phyloP scores from a whole-genome alignment of 2,329 filamentous ascomycete genomes.

The Epicoccum nigrum region DNA sequence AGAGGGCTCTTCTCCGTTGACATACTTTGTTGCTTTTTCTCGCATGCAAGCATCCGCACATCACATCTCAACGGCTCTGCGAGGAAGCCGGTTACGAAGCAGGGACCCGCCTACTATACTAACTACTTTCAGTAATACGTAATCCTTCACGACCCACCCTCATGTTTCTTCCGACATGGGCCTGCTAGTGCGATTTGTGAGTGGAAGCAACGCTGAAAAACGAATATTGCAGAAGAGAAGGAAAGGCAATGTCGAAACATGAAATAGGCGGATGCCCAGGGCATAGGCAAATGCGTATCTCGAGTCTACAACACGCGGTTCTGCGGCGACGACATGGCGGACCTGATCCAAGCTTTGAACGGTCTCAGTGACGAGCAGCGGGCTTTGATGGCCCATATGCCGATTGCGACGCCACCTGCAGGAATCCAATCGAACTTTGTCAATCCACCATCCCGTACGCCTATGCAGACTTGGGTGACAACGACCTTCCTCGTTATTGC shows the following conservation, averaged over 20 bases:
- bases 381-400: background rate
- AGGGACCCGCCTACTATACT: background rate
- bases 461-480: slow-evolving; percentile 7
- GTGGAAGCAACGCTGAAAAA: background rate
- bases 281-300: background rate
- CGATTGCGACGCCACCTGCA: slow-evolving; percentile 7
- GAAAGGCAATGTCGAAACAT: background rate
- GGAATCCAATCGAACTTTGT: slow-evolving; percentile 14
- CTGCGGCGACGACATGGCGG: background rate
- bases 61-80: background rate
- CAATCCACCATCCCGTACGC: slow-evolving; percentile 8
- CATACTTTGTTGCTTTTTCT: background rate
- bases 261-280: background rate
- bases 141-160: background rate
- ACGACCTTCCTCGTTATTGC: background rate
- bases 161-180: slow-evolving; percentile 1
- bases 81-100: background rate
- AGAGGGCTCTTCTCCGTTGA: no score
- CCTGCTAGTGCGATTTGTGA: background rate
- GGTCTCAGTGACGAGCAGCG: background rate
- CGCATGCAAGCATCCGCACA: background rate
- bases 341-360: background rate
- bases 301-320: background rate
- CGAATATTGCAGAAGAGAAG: background rate
- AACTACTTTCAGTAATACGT: background rate